These are phyloP conservation scores for Fermentozyma sake DNA, from an alignment of 1,139 yeast genomes.

Conservation along the genomic window DNA sequence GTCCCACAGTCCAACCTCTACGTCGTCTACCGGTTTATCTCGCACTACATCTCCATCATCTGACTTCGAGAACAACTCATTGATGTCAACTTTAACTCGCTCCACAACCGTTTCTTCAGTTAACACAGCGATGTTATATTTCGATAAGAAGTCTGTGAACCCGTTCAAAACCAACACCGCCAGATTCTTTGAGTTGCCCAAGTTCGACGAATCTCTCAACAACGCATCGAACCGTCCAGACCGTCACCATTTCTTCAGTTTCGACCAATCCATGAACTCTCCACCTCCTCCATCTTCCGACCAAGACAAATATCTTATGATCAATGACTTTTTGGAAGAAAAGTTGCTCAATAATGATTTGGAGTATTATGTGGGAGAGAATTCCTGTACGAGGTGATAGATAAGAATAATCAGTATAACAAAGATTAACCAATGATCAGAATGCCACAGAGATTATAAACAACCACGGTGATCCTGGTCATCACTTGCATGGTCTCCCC, in stretches of 20 bases:
- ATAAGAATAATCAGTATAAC: background rate
- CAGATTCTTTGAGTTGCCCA: constrained; percentile 14
- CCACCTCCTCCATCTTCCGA: constrained; percentile 3
- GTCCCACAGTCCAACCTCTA: constrained; percentile 11
- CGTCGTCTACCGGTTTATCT: constrained; percentile 23
- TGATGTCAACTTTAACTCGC: constrained; percentile 40
- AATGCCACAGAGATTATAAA: background rate
- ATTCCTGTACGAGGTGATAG: background rate
- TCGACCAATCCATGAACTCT: constrained; percentile 13
- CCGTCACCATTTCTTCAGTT: constrained; percentile 7
- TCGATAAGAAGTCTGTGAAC: constrained; percentile 9
- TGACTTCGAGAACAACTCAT: constrained; percentile 30
- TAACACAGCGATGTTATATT: constrained; percentile 13
- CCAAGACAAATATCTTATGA: constrained; percentile 35
- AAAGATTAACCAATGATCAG: background rate
- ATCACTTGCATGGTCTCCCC: background rate
- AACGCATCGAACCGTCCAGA: background rate
- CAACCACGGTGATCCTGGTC: background rate
- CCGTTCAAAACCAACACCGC: constrained; percentile 12
- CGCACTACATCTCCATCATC: constrained; percentile 38
- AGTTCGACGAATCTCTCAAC: constrained; percentile 9
- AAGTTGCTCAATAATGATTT: constrained; percentile 18
- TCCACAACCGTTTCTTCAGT: constrained; percentile 38
- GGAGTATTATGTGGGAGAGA: constrained; percentile 8
- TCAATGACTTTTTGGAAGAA: constrained; percentile 40